phyloP scores from a whole-genome alignment of 768 basidiomycete genomes.

The Xerocomellus amylosporus region DNA sequence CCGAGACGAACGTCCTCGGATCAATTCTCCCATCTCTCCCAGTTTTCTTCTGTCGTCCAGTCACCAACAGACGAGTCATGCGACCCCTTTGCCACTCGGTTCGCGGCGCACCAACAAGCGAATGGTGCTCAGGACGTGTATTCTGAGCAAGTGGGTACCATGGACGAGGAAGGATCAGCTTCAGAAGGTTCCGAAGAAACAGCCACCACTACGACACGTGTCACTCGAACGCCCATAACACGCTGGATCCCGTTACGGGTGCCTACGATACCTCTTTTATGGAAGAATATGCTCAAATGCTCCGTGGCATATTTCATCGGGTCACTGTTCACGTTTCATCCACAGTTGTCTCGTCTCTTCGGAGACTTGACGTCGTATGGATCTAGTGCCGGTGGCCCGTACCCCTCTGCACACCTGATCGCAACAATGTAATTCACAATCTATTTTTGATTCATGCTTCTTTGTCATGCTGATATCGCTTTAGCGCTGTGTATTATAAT shows the following conservation, averaged over 20 bases:
- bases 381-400: slow-evolving; percentile 48
- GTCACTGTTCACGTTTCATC: slow-evolving; percentile 90
- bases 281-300: slow-evolving; percentile 86
- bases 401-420: slow-evolving; percentile 85
- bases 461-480: slow-evolving; percentile 2
- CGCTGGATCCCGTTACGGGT: slow-evolving; percentile 18
- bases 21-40: neutral
- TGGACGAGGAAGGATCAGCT: slow-evolving; percentile 12
- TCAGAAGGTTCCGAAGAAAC: slow-evolving; percentile 16
- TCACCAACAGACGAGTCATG: slow-evolving; percentile 1
- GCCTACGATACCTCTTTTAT: slow-evolving; percentile 46
- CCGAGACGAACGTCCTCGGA: slow-evolving; percentile 7
- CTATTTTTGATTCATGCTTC: neutral
- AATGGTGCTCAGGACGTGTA: neutral
- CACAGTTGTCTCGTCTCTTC: slow-evolving; percentile 66
- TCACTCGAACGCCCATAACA: neutral
- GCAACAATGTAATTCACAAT: slow-evolving; percentile 66
- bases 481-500: slow-evolving; percentile 82
- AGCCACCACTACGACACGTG: slow-evolving; percentile 5
- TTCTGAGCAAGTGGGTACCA: neutral
- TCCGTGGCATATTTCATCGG: slow-evolving; percentile 85
- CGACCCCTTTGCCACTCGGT: neutral
- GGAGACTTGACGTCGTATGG: slow-evolving; percentile 56
- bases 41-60: neutral
- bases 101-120: neutral